A percentile compares a stretch with the other conserved stretches of the same genome.
Evolutionary conservation across 2,329 filamentous ascomycete species (phyloP).

Genomic region (Scytalidium sp.): DNA sequence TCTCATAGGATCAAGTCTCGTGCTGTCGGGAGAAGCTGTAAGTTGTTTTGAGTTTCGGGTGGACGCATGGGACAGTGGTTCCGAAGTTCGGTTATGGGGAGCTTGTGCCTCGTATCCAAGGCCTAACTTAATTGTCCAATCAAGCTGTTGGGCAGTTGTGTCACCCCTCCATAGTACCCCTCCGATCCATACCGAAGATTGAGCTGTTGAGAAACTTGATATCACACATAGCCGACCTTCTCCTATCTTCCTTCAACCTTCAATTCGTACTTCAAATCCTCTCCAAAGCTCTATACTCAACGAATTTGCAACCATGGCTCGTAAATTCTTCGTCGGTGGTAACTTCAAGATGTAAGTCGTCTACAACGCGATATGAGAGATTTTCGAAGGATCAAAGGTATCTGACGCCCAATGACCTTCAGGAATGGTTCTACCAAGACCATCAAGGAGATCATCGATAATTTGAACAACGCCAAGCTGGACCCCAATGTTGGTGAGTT

Average conservation of each 20-base stretch:
- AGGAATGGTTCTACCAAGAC: slow-evolving; percentile 93
- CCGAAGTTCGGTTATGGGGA: too few relatives aligned
- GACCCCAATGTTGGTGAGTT: slow-evolving; percentile 72
- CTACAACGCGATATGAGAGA: slow-evolving; percentile 5
- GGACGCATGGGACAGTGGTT: too few relatives aligned
- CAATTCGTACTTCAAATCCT: not conserved
- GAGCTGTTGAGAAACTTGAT: not conserved
- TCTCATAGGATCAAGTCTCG: too few relatives aligned
- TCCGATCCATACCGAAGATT: not conserved
- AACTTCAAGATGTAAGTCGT: slow-evolving; percentile 96
- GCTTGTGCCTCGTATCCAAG: not conserved
- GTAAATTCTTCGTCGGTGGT: slow-evolving; percentile 95
- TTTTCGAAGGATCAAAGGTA: not conserved
- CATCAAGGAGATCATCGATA: slow-evolving; percentile 86
- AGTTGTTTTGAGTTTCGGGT: too few relatives aligned
- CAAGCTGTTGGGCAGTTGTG: not conserved
- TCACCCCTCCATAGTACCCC: not conserved
- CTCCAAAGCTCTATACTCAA: not conserved
- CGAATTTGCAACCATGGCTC: slow-evolving; percentile 62
- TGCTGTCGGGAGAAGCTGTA: too few relatives aligned
- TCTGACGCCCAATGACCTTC: slow-evolving; percentile 12
- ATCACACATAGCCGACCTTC: not conserved
- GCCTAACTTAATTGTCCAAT: not conserved
- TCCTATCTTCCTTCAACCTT: not conserved
- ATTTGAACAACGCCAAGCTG: slow-evolving; percentile 82